Base-by-base conservation (phyloP, 768 basidiomycete species). In the Psilocybe azurescens region DNA sequence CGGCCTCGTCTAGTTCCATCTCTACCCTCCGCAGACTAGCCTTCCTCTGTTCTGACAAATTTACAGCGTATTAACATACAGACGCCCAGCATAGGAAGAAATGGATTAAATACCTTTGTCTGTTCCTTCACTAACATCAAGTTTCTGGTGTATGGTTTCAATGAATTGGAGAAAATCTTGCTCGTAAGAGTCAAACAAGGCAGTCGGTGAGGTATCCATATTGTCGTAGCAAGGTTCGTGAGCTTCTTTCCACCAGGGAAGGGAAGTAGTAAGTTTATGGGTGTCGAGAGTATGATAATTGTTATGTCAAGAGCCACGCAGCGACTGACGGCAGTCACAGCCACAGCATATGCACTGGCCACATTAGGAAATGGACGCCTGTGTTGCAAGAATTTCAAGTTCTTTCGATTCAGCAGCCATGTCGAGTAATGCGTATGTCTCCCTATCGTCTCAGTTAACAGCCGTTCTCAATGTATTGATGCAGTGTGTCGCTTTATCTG, bases 1-100 rank as follows among this genome's bases (percentile, higher is more conserved):
- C 96, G 0, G 96, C 97, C 75, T 99, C 97, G 73, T 99, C 97
- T 4, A 99, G 79, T 73, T 99, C 97, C 86, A 95, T 94, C 72
- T 96, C 93, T 24, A 93, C 91, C 63, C 93, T 82, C 67, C 95
- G 81, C 63, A 98, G 75, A 3, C 89, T 80, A 0, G 92, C 82
- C 75, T 93, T 94, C 53, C 89, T 86, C 65, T 92, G 88, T 73
- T 97, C 95, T 95, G 38, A 24, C 49, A 58, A 9, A 36, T 52
- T 33, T 58, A 16, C 62, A 41, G 53, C 9, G 52, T 48, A 54
- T 11, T 38, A 57, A 29, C 56, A 58, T 56, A 29, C 60, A 9
- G 46, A 51, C 39, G 55, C 47, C 5, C n/a, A 11, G 8, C 13
- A 51, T 36, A 11, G 38, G 18, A 48, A 39, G 28, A 46, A 51